Evolutionary conservation across 2,329 filamentous ascomycete species (phyloP), one percentile per base, ranked within the genome.

Genomic region (Pezicula carpinea): DNA sequence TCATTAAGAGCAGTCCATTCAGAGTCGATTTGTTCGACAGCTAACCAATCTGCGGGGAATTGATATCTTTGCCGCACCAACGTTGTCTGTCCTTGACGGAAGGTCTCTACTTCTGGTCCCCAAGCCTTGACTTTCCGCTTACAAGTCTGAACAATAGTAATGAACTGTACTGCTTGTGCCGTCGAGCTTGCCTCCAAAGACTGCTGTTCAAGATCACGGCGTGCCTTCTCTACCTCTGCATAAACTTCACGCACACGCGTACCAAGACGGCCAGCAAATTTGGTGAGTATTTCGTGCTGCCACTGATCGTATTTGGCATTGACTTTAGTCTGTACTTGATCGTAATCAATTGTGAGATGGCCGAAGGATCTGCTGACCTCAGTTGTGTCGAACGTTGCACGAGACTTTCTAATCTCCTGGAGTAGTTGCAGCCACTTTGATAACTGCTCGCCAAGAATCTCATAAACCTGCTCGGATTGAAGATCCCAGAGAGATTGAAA

Each of bases 261-360:
- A 39, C 91, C 89, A 39, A 99, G 84, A 47, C 93, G 89, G 47
- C 80, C 79, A 32, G 90, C 93, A 67, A 99, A 99, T 64, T 96
- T 96, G 58, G 87, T 80, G 32, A 97, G 75, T 46, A 99, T 95
- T 56, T 99, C 93, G 59, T 96, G 89, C 66, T 99, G 93, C 93
- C 95, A 99, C 66, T 97, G 92, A 64, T 99, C 95, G 64, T 99
- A 99, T 66, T 97, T 99, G 59, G 90, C 89, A 61, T 97, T 99
- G 66, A 99, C 93, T 68, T 96, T 96, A 48, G 92, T 89, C 68
- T 99, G 95, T 0, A 99, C 93, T 67, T 99, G 95, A 60, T 97
- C 93, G 62, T 99, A 99, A 65, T 99, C 92, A 61, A 99, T 90
- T 4, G 87, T 89, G 45, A 97, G 83, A 66, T 95, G 92, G 4